Evolutionary conservation across 306 rosid genomes (phyloP).

Genomic region (Trifolium repens): DNA sequence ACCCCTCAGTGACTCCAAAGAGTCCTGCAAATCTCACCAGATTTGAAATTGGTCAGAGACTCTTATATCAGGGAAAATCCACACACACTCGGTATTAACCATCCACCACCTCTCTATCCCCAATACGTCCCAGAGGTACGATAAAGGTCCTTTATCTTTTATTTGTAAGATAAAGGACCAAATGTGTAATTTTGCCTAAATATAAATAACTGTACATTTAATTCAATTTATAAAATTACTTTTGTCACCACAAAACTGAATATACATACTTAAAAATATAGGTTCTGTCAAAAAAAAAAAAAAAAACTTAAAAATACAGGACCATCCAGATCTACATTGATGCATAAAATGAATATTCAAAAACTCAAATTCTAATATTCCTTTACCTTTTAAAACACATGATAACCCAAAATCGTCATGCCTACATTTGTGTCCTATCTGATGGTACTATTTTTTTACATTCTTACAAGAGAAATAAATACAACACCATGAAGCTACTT

Average conservation of each 20-base stretch:
- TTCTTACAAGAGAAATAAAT: background rate
- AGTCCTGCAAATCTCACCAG: too few relatives aligned
- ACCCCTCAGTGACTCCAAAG: too few relatives aligned
- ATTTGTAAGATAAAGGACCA: too few relatives aligned
- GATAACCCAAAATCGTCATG: conserved; percentile 15
- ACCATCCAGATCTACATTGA: conserved; percentile 11
- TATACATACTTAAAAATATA: background rate
- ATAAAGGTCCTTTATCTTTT: too few relatives aligned
- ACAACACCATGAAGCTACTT: conserved; percentile 24
- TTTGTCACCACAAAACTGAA: background rate
- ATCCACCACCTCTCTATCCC: too few relatives aligned
- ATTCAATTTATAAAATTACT: background rate
- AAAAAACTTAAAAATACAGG: background rate
- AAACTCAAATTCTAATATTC: background rate
- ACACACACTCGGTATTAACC: too few relatives aligned
- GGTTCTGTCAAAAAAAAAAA: too few relatives aligned
- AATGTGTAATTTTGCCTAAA: too few relatives aligned
- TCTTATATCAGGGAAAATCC: too few relatives aligned
- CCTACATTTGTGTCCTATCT: background rate
- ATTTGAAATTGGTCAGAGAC: too few relatives aligned
- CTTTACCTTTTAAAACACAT: background rate
- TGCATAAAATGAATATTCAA: conserved; percentile 7
- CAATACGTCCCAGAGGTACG: too few relatives aligned
- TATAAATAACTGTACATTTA: background rate
- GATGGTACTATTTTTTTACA: background rate